Conservation (phyloP, 2,329 filamentous ascomycete genomes). For the Nemania abortiva region DNA sequence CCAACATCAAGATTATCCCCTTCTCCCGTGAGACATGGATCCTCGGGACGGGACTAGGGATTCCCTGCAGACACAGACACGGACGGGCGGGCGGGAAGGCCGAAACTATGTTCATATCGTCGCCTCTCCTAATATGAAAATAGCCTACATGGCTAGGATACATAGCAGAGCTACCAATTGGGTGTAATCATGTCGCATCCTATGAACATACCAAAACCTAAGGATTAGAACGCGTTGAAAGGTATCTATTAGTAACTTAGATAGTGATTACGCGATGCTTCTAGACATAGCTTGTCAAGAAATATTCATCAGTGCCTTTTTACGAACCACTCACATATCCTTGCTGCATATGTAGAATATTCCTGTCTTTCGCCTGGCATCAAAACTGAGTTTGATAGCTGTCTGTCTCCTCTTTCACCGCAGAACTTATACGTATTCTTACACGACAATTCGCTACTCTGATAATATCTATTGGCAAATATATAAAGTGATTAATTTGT, state of each 20-base stretch:
- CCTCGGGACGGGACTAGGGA: background rate
- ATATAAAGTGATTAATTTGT: background rate
- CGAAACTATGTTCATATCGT: constrained; percentile 7
- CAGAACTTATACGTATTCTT: too few relatives aligned
- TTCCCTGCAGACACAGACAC: background rate
- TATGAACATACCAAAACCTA: background rate
- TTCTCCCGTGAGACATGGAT: background rate
- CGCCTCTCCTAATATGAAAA: constrained; percentile 34
- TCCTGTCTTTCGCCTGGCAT: too few relatives aligned
- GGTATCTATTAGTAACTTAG: background rate
- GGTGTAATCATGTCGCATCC: background rate
- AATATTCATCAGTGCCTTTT: too few relatives aligned
- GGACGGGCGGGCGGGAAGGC: constrained; percentile 1
- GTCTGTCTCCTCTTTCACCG: too few relatives aligned
- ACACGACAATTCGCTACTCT: too few relatives aligned
- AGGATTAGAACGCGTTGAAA: background rate
- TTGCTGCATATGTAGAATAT: too few relatives aligned
- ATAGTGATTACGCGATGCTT: too few relatives aligned
- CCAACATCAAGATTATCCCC: background rate
- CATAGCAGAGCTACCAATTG: constrained; percentile 6
- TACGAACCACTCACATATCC: too few relatives aligned
- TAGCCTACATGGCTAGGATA: constrained; percentile 12
- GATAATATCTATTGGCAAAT: too few relatives aligned
- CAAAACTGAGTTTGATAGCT: too few relatives aligned
- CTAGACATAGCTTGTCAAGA: too few relatives aligned